These are phyloP conservation scores for Cyclotella sp. DNA, from an alignment of 108 stramenopile genomes.

Conservation along the genomic window DNA sequence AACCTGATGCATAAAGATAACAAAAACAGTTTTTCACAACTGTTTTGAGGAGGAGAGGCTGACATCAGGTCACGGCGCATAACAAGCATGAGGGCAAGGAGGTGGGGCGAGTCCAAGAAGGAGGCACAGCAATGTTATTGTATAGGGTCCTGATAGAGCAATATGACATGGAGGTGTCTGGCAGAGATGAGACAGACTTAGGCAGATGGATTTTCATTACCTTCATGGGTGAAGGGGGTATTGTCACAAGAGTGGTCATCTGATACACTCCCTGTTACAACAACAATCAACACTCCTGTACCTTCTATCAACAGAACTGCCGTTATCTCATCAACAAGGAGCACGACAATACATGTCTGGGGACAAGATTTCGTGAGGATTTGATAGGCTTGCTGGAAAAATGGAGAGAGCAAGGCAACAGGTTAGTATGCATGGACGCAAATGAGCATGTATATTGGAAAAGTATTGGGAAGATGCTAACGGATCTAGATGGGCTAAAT, in stretches of 20 bases:
- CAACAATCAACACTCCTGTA: too few relatives aligned
- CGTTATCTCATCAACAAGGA: constrained; percentile 11
- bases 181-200: background rate
- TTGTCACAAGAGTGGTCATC: background rate
- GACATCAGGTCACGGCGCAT: background rate
- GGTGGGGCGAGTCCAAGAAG: background rate
- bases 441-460: constrained; percentile 24
- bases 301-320: constrained; percentile 4
- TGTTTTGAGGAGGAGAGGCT: constrained; percentile 17
- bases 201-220: constrained; percentile 1
- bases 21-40: constrained; percentile 4
- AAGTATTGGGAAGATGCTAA: background rate
- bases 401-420: constrained; percentile 9
- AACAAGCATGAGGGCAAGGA: background rate
- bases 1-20: constrained; percentile 3
- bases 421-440: constrained; percentile 14
- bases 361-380: constrained; percentile 10
- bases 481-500: constrained; percentile 4
- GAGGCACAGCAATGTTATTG: background rate
- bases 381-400: background rate
- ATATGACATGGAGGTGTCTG: background rate
- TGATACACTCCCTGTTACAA: background rate
- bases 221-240: background rate
- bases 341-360: background rate
- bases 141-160: background rate